These are phyloP conservation scores for Termitomyces sp. DNA, from an alignment of 768 basidiomycete species.

Conservation along the genomic window DNA sequence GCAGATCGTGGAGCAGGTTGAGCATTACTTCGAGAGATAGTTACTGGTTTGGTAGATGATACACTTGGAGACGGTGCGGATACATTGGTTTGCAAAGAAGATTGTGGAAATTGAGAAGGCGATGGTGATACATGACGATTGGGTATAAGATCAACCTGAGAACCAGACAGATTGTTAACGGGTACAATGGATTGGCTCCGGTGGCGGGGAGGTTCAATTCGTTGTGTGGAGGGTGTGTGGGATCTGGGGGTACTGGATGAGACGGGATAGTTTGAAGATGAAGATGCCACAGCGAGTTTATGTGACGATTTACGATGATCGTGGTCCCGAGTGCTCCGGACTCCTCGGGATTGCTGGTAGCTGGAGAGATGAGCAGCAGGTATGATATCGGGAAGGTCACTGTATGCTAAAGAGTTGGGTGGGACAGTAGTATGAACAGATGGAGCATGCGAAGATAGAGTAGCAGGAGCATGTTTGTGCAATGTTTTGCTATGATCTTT, in stretches of 20 bases:
- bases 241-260: background rate
- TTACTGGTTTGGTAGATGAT: slow-evolving; percentile 1
- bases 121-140: slow-evolving; percentile 4
- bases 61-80: slow-evolving; percentile 7
- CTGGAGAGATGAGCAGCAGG: background rate
- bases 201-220: background rate
- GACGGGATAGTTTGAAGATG: background rate
- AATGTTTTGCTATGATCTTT: slow-evolving; percentile 2
- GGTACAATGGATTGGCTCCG: background rate
- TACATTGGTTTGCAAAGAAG: slow-evolving; percentile 8
- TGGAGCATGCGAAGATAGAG: background rate
- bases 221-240: background rate
- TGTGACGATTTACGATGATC: background rate
- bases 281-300: background rate
- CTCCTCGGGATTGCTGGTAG: background rate
- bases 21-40: background rate
- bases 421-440: background rate
- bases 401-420: background rate
- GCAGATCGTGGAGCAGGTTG: background rate
- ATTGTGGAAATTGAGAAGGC: slow-evolving; percentile 10
- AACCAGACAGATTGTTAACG: background rate
- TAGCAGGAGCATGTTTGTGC: background rate
- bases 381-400: background rate
- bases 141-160: slow-evolving; percentile 1
- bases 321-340: background rate